A percentile compares a stretch with the other conserved stretches of the same genome.
Evolutionary conservation across 139 green algal genomes (phyloP).

Genomic region (Volvox africanus): DNA sequence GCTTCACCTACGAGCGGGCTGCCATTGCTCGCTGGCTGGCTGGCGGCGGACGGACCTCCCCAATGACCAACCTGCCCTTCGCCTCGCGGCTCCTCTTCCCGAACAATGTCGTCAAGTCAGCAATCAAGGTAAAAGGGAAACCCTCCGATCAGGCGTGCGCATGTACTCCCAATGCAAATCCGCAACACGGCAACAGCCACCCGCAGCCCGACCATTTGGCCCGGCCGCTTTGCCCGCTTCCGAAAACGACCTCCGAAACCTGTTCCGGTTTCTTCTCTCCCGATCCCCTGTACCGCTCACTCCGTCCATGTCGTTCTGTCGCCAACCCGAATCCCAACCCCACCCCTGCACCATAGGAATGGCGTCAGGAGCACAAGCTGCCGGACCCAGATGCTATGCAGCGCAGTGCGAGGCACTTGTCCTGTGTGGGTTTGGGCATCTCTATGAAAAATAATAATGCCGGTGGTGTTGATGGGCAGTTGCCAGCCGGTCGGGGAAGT

Average conservation of each 20-base stretch:
- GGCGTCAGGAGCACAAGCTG: conserved; percentile 30
- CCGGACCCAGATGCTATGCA: background rate
- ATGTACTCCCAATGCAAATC: too few relatives aligned
- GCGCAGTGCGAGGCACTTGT: background rate
- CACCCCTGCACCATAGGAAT: conserved; percentile 9
- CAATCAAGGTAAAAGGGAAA: conserved; percentile 30
- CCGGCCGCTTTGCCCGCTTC: too few relatives aligned
- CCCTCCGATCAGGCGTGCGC: too few relatives aligned
- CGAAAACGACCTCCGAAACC: too few relatives aligned
- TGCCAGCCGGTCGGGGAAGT: background rate
- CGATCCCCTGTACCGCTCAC: too few relatives aligned
- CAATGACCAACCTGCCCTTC: conserved; percentile 52
- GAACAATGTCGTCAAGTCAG: conserved; percentile 40
- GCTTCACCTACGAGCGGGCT: conserved; percentile 49
- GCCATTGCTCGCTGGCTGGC: conserved; percentile 27
- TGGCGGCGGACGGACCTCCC: background rate
- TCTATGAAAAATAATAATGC: conserved; percentile 15
- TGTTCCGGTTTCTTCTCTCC: too few relatives aligned
- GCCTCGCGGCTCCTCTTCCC: conserved; percentile 16
- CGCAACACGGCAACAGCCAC: too few relatives aligned
- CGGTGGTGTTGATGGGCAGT: background rate
- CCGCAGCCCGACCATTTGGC: too few relatives aligned
- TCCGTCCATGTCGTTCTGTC: too few relatives aligned
- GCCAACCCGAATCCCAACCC: too few relatives aligned
- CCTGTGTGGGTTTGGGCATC: background rate